Conservation (phyloP, 306 rosid species). For the Canavalia ensiformis region DNA sequence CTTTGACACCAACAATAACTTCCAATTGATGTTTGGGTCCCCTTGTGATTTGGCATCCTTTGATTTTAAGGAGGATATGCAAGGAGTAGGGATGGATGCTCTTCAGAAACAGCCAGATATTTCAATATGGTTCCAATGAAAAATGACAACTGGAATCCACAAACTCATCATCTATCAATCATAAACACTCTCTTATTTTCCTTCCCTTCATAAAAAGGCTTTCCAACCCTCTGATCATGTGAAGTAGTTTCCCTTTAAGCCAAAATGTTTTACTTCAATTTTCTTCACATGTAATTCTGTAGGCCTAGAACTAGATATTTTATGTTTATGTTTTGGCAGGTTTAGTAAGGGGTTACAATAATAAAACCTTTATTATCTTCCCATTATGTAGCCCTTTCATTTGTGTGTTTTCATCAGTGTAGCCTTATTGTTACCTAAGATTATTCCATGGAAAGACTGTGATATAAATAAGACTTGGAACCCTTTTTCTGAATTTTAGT, state of each 20-base stretch:
- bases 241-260: constrained; percentile 42
- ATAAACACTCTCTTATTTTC: not conserved
- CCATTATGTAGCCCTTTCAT: constrained; percentile 37
- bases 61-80: constrained; percentile 64
- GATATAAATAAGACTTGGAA: constrained; percentile 56
- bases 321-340: constrained; percentile 35
- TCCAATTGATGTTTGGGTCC: constrained; percentile 63
- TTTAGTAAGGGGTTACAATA: constrained; percentile 43
- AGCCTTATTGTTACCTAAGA: constrained; percentile 32
- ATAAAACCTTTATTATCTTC: constrained; percentile 50
- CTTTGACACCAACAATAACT: constrained; percentile 57
- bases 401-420: constrained; percentile 42
- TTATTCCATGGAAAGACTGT: constrained; percentile 51
- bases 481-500: not conserved
- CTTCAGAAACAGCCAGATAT: constrained; percentile 62
- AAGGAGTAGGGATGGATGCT: constrained; percentile 56
- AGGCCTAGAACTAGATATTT: constrained; percentile 48
- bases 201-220: constrained; percentile 26
- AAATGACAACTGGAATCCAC: constrained; percentile 4
- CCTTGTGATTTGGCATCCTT: constrained; percentile 62
- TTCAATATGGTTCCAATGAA: constrained; percentile 65
- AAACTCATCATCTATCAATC: not conserved
- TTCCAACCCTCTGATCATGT: constrained; percentile 39
- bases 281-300: constrained; percentile 53
- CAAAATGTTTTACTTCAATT: constrained; percentile 34